These are phyloP conservation scores for Fusarium oligoseptatum DNA, from an alignment of 2,329 filamentous ascomycete species.

Conservation along the genomic window DNA sequence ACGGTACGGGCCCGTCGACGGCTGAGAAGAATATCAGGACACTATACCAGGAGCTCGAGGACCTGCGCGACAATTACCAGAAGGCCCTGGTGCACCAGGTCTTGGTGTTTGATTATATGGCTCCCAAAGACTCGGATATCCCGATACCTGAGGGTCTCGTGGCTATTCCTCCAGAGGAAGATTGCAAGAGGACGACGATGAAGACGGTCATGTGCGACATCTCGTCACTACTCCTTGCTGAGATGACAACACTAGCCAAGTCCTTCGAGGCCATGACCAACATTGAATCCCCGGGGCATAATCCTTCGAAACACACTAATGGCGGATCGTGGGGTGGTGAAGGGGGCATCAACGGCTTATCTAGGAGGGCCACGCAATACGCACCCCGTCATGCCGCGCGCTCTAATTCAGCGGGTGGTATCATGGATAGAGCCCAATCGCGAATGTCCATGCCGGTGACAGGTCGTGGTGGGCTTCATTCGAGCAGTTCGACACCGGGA, in stretches of 20 bases:
- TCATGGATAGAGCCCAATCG: conserved; percentile 70
- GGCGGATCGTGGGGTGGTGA: conserved; percentile 59
- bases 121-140: conserved; percentile 61
- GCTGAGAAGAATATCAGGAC: conserved; percentile 70
- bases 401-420: conserved; percentile 66
- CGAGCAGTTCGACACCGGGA: conserved; percentile 60
- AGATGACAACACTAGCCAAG: conserved; percentile 80
- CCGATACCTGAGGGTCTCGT: conserved; percentile 76
- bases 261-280: conserved; percentile 79
- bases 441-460: conserved; percentile 87
- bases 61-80: conserved; percentile 78
- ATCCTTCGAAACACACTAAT: conserved; percentile 57
- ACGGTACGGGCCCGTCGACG: conserved; percentile 63
- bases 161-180: conserved; percentile 75
- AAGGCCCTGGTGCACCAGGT: conserved; percentile 83
- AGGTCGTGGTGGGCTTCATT: conserved; percentile 58
- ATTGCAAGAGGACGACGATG: conserved; percentile 82
- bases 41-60: conserved; percentile 76
- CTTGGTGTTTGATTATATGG: conserved; percentile 81
- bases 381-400: conserved; percentile 59
- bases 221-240: conserved; percentile 78
- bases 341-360: conserved; percentile 50
- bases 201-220: conserved; percentile 86
- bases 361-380: conserved; percentile 70
- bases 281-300: conserved; percentile 80